Evolutionary conservation across 1,284 basidiomycete genomes (phyloP), one percentile per base, ranked within the genome.

Genomic region (Mycosarcoma maydis): DNA sequence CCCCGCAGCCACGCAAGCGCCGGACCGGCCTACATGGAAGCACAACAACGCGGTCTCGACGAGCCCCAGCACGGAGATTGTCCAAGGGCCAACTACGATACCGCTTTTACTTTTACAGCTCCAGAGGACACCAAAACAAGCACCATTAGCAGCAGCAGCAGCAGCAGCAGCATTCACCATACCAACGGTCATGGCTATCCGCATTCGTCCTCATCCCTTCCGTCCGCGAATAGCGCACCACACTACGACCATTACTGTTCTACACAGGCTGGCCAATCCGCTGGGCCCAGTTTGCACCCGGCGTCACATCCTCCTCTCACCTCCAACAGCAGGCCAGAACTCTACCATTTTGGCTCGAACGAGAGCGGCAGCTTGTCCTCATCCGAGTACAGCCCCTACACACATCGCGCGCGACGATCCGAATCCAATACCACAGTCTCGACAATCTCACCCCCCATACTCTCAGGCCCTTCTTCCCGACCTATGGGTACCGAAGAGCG

Each of bases 1-100:
- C 70, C 70, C 10, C 52, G 70, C 24, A 69, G 56, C 38, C 58
- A 68, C 32, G 39, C 46, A 19, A 66, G 61, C 38, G 64, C 65
- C 11, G 72, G 60, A n/a, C n/a, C 53, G 5, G 64, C 72, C 0
- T 71, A 74, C 40, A 62, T 73, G 13, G 68, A 62, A 36, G 67
- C 72, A 3, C 54, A 72, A 46, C 58, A 59, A 41, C 58, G 58
- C 6, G 53, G 42, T 17, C 43, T 61, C 10, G 53, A 59, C 37
- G 50, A 67, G 9, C 16, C 38, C 9, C 57, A 54, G 20, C 32
- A 40, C 20, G n/a, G 0, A 1, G 16, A 22, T 16, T 44, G 40
- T 9, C 49, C 49, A 11, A 13, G 24, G 24, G 16, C 27, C 44
- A 45, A 23, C n/a, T 42, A 37, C 24, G 54, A 64, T 24, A 33